Conservation (phyloP, 352 stramenopile species). For the Peronosclerospora sorghi region DNA sequence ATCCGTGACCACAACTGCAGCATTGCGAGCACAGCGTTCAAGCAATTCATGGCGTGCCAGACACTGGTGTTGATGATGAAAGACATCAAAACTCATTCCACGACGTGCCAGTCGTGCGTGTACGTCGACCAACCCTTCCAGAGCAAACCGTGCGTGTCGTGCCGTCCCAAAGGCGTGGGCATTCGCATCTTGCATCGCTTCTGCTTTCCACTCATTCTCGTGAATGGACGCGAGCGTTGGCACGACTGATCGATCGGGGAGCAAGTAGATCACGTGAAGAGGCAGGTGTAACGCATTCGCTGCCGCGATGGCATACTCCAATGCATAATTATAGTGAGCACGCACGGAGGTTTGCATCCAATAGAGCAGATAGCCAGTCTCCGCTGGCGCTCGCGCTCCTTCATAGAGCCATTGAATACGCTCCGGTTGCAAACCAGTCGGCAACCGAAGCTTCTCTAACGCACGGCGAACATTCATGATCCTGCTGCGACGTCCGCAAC, state of each 20-base stretch:
- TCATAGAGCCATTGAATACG: slow-evolving; percentile 72
- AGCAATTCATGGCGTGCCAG: slow-evolving; percentile 32
- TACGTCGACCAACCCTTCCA: slow-evolving; percentile 53
- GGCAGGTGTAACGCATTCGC: slow-evolving; percentile 55
- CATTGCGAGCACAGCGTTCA: slow-evolving; percentile 28
- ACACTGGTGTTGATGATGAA: slow-evolving; percentile 33
- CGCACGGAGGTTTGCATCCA: slow-evolving; percentile 85
- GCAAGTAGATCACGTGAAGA: slow-evolving; percentile 65
- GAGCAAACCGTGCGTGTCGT: slow-evolving; percentile 59
- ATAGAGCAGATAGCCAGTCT: slow-evolving; percentile 51
- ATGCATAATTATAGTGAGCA: slow-evolving; percentile 70
- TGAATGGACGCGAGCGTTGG: slow-evolving; percentile 3
- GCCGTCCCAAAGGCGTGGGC: slow-evolving; percentile 54
- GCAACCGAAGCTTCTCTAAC: slow-evolving; percentile 46
- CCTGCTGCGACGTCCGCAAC: no score
- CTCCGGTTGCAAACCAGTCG: slow-evolving; percentile 48
- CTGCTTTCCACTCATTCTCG: slow-evolving; percentile 21
- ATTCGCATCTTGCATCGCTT: slow-evolving; percentile 38
- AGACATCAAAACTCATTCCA: slow-evolving; percentile 50
- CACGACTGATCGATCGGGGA: slow-evolving; percentile 43
- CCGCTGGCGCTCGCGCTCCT: slow-evolving; percentile 12
- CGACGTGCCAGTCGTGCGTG: slow-evolving; percentile 29
- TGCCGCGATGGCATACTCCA: slow-evolving; percentile 64
- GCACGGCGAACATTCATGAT: slow-evolving; percentile 33
- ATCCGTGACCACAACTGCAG: slow-evolving; percentile 65